Evolutionary conservation across 164 flowering plant genomes (phyloP).

Genomic region (Stephania cephalantha): DNA sequence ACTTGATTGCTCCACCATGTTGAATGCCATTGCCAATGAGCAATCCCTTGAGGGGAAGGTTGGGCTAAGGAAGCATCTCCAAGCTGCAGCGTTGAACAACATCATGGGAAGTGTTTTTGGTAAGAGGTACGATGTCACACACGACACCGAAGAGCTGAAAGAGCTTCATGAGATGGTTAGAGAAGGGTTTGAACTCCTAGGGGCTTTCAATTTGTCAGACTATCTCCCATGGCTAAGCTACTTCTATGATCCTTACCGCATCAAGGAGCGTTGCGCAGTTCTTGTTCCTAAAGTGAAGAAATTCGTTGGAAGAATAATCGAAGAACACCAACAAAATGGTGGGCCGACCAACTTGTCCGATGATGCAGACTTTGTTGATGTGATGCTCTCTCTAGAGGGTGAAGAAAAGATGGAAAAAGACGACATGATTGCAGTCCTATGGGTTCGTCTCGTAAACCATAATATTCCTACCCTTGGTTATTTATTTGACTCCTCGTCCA

Average conservation of each 20-base stretch:
- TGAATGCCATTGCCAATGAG: constrained; percentile 25
- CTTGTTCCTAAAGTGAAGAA: constrained; percentile 54
- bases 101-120: constrained; percentile 70
- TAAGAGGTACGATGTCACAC: constrained; percentile 25
- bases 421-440: constrained; percentile 63
- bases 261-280: constrained; percentile 31
- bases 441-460: constrained; percentile 31
- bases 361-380: constrained; percentile 46
- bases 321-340: constrained; percentile 25
- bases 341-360: constrained; percentile 10
- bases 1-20: constrained; percentile 35
- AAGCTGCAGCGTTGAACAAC: constrained; percentile 53
- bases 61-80: constrained; percentile 38
- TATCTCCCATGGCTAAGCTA: constrained; percentile 50
- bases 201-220: constrained; percentile 75
- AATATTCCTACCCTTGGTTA: not conserved
- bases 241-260: constrained; percentile 42
- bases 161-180: constrained; percentile 45
- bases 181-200: constrained; percentile 78
- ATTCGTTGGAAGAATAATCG: constrained; percentile 42
- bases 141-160: constrained; percentile 17
- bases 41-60: constrained; percentile 31
- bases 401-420: constrained; percentile 47
- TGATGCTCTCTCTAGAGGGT: constrained; percentile 46
- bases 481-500: not conserved